These are phyloP conservation scores for Leptographium wingfieldii DNA, from an alignment of 2,329 filamentous ascomycete species.

Conservation along the genomic window DNA sequence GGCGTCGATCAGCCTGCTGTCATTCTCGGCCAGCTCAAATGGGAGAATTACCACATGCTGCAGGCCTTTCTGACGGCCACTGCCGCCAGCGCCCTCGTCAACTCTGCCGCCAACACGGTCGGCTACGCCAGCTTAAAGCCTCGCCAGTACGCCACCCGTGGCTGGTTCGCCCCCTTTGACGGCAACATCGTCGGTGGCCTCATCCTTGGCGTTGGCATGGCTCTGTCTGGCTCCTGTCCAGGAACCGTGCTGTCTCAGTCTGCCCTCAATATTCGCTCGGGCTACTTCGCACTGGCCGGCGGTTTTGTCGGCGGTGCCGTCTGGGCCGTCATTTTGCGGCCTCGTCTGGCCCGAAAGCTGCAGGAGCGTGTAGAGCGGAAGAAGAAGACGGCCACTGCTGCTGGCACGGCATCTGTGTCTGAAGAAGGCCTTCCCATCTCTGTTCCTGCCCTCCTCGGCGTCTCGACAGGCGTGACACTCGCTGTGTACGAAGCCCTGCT, in stretches of 20 bases:
- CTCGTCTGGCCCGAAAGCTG: conserved; percentile 8
- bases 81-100: conserved; percentile 40
- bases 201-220: conserved; percentile 53
- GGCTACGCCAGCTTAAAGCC: conserved; percentile 31
- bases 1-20: conserved; percentile 48
- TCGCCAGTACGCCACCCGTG: conserved; percentile 37
- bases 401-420: not conserved
- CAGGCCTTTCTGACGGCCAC: conserved; percentile 51
- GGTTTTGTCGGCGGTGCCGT: conserved; percentile 41
- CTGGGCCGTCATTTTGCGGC: conserved; percentile 32
- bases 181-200: conserved; percentile 53
- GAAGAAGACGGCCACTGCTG: not conserved
- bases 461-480: conserved; percentile 24
- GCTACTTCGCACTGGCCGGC: conserved; percentile 39
- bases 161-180: conserved; percentile 42
- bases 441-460: conserved; percentile 27
- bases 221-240: conserved; percentile 50
- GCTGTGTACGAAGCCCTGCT: conserved; percentile 30
- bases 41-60: conserved; percentile 53
- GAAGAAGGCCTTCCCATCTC: conserved; percentile 14
- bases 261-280: conserved; percentile 38
- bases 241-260: conserved; percentile 52
- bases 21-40: conserved; percentile 47
- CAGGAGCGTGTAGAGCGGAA: not conserved
- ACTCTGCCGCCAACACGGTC: conserved; percentile 31